Conservation (phyloP, 805 yeast species). For the Blastobotrys mokoenaii region DNA sequence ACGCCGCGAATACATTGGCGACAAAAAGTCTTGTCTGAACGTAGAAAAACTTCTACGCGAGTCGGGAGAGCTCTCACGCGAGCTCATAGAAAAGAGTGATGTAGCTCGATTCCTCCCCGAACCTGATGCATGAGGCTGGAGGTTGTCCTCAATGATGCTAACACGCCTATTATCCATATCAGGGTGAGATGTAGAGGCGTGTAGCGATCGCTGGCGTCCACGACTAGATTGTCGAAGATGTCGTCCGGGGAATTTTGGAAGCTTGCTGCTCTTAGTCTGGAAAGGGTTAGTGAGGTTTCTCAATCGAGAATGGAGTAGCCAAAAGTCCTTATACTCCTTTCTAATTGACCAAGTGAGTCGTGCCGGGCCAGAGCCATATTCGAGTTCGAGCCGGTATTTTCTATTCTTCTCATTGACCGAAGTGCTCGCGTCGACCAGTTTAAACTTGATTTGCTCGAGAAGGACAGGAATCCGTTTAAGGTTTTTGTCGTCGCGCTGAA, state of each 20-base stretch:
- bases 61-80: background rate
- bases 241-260: slow-evolving; percentile 36
- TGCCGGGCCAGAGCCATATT: slow-evolving; percentile 81
- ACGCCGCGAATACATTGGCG: background rate
- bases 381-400: slow-evolving; percentile 62
- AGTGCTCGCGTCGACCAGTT: slow-evolving; percentile 33
- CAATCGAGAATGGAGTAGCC: slow-evolving; percentile 60
- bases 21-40: background rate
- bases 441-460: slow-evolving; percentile 61
- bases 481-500: slow-evolving; percentile 57
- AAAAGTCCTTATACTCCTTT: slow-evolving; percentile 63
- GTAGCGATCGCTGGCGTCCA: background rate
- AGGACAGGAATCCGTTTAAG: slow-evolving; percentile 72
- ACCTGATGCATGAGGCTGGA: background rate
- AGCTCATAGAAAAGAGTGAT: slow-evolving; percentile 3
- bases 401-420: slow-evolving; percentile 34
- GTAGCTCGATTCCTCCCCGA: background rate
- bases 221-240: background rate
- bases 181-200: background rate
- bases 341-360: slow-evolving; percentile 73
- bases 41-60: background rate
- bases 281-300: slow-evolving; percentile 38
- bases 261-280: slow-evolving; percentile 24
- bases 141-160: background rate
- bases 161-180: background rate